Percentiles rank a stretch among this genome's conserved stretches.
These are phyloP conservation scores for Williopsis jadinii DNA, from an alignment of 1,139 yeast species.

Conservation along the genomic window DNA sequence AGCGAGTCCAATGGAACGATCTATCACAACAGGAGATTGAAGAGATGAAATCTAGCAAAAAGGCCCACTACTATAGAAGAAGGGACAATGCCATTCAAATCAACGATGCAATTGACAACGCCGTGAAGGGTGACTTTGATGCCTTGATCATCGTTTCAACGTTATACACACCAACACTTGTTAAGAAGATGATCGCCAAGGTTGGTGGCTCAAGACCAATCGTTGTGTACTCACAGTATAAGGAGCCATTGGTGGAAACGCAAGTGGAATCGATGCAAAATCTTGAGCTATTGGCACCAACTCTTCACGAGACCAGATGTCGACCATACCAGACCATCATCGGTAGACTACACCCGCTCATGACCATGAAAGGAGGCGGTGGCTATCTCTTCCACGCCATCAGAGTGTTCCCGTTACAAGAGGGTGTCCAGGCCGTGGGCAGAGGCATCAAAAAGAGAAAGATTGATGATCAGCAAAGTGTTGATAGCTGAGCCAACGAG, in stretches of 20 bases:
- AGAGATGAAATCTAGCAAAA: conserved; percentile 51
- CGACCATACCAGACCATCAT: conserved; percentile 88
- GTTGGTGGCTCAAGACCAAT: conserved; percentile 87
- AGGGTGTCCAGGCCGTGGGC: conserved; percentile 23
- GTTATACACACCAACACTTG: conserved; percentile 56
- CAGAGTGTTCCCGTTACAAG: conserved; percentile 66
- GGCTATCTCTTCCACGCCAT: conserved; percentile 82
- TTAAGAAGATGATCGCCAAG: conserved; percentile 54
- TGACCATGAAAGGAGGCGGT: conserved; percentile 92
- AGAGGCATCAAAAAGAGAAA: conserved; percentile 21
- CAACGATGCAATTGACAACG: conserved; percentile 45
- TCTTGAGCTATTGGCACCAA: conserved; percentile 71
- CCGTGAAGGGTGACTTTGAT: conserved; percentile 56
- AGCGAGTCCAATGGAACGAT: conserved; percentile 47
- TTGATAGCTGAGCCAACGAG: too few species aligned
- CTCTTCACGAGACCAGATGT: conserved; percentile 74
- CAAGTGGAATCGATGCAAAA: conserved; percentile 64
- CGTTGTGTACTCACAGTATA: conserved; percentile 73
- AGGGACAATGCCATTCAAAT: conserved; percentile 50
- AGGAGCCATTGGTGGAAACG: conserved; percentile 68
- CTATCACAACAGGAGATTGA: conserved; percentile 45
- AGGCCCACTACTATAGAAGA: conserved; percentile 63
- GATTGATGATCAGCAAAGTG: conserved; percentile 7
- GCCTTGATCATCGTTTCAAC: conserved; percentile 72
- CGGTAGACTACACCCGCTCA: conserved; percentile 89